Evolutionary conservation across 768 basidiomycete genomes (phyloP).

Genomic region (Pleurotus citrinopileatus): DNA sequence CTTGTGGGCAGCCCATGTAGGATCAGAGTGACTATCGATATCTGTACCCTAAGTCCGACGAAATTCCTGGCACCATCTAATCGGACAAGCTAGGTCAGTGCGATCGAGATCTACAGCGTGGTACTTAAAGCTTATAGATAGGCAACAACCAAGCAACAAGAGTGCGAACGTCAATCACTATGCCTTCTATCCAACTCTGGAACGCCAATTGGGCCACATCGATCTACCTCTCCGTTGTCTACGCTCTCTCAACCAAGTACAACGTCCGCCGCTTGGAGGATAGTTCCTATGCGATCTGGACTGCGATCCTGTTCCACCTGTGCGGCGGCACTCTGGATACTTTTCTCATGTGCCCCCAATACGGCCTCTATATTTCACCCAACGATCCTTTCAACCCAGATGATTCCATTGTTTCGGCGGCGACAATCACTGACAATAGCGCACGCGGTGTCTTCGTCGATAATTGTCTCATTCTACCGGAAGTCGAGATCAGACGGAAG

Average conservation of each 20-base stretch:
- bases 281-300: background rate
- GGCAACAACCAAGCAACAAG: no score
- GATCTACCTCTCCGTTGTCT: background rate
- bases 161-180: no score
- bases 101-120: no score
- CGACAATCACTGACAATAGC: background rate
- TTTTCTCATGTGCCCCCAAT: slow-evolving; percentile 2
- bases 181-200: no score
- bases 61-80: no score
- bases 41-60: no score
- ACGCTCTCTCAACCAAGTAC: background rate
- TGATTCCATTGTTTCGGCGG: background rate
- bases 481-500: background rate
- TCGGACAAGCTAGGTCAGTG: no score
- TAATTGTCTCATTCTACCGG: background rate
- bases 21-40: no score
- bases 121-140: no score
- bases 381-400: background rate
- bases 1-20: no score
- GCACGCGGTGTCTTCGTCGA: background rate
- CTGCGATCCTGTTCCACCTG: background rate
- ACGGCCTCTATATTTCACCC: background rate
- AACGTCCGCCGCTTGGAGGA: background rate
- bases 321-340: background rate
- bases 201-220: background rate